Percentiles rank a stretch among this genome's conserved stretches.
Evolutionary conservation across 257 asterid genomes (phyloP).

Genomic region (Euphrasia confusa): DNA sequence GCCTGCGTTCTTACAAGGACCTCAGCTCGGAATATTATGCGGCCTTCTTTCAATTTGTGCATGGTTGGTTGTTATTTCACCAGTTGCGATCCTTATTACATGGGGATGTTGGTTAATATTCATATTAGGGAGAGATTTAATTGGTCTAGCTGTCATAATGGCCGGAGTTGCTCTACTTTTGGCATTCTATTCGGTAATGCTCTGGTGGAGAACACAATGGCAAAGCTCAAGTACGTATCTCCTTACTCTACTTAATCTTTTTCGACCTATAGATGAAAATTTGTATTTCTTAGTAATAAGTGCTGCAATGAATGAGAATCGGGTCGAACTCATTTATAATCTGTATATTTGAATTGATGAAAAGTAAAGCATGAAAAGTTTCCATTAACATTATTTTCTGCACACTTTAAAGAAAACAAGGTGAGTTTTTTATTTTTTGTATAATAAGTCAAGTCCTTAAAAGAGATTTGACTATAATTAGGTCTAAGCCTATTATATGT

Average conservation of each 20-base stretch:
- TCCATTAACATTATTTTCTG: not conserved
- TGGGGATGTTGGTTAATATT: constrained; percentile 96
- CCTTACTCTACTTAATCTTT: constrained; percentile 18
- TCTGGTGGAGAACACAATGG: constrained; percentile 99
- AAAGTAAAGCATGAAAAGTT: not conserved
- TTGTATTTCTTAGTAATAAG: not conserved
- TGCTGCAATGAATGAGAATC: constrained; percentile 1
- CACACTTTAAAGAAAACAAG: not conserved
- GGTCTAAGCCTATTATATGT: constrained; percentile 3
- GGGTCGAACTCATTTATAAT: constrained; percentile 5
- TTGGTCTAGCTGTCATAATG: constrained; percentile 98
- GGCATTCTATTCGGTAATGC: constrained; percentile 95
- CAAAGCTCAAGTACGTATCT: constrained; percentile 95
- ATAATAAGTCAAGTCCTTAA: not conserved
- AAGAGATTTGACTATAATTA: not conserved
- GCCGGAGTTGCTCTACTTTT: constrained; percentile 90
- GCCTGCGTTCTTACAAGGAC: constrained; percentile 83
- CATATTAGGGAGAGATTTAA: constrained; percentile 88
- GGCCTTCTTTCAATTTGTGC: constrained; percentile 69
- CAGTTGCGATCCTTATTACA: constrained; percentile 63
- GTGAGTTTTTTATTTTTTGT: not conserved
- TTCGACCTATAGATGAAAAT: constrained; percentile 12
- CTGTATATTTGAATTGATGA: constrained; percentile 8
- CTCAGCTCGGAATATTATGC: constrained; percentile 80
- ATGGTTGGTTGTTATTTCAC: constrained; percentile 86